These are phyloP conservation scores for Eucalyptus coolabah DNA, from an alignment of 345 rosid genomes.

Conservation along the genomic window DNA sequence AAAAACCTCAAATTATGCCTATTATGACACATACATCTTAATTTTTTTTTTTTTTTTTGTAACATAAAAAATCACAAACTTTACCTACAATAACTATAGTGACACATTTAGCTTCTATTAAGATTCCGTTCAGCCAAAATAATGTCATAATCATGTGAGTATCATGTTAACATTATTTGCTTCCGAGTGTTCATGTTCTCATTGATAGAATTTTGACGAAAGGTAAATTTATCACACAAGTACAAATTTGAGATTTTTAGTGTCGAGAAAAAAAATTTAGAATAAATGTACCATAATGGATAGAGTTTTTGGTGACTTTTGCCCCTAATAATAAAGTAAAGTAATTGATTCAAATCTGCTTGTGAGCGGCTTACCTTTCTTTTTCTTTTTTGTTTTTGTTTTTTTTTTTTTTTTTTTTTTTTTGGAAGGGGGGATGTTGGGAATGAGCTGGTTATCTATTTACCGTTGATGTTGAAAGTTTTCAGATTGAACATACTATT, in stretches of 20 bases:
- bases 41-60: too few relatives aligned
- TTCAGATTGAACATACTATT: neutral
- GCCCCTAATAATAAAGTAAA: neutral
- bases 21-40: too few relatives aligned
- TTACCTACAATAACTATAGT: too few relatives aligned
- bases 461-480: neutral
- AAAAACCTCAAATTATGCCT: neutral
- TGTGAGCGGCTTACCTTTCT: neutral
- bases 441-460: neutral
- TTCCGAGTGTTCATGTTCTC: neutral
- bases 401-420: too few relatives aligned
- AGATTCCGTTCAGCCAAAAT: neutral
- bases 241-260: too few relatives aligned
- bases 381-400: too few relatives aligned
- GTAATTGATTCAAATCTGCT: neutral
- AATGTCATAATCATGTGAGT: neutral
- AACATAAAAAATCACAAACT: neutral
- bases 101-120: neutral
- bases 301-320: neutral
- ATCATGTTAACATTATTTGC: neutral
- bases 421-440: too few relatives aligned
- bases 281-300: neutral
- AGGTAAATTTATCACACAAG: neutral
- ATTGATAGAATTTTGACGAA: neutral
- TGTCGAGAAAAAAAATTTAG: fast-evolving